Evolutionary conservation across 768 basidiomycete genomes (phyloP).

Genomic region (Auricularia sp.): DNA sequence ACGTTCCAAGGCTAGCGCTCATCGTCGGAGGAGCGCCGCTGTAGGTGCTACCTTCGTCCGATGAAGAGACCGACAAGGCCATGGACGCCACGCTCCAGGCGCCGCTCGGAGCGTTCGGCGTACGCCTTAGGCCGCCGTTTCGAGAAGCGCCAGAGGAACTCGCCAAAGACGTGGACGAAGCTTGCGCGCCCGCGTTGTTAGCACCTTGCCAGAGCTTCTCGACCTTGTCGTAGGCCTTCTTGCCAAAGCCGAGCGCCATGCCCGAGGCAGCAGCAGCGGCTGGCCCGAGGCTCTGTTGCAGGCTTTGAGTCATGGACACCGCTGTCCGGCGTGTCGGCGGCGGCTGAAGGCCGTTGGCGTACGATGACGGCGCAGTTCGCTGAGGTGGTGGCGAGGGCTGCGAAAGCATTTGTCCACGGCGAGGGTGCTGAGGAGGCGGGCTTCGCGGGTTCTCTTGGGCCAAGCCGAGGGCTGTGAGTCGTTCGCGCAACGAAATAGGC

Average conservation of each 20-base stretch:
- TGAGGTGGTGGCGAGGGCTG: neutral
- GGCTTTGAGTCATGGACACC: slow-evolving; percentile 57
- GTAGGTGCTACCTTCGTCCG: slow-evolving; percentile 22
- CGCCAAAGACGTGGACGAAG: slow-evolving; percentile 25
- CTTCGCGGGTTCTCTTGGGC: neutral
- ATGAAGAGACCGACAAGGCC: slow-evolving; percentile 10
- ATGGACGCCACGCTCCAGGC: slow-evolving; percentile 42
- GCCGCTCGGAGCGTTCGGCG: slow-evolving; percentile 51
- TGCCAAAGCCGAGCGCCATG: slow-evolving; percentile 41
- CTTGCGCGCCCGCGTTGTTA: slow-evolving; percentile 14
- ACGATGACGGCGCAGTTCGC: neutral
- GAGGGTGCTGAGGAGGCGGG: neutral
- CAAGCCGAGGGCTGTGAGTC: neutral
- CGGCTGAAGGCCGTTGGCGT: neutral
- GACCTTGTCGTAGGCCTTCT: slow-evolving; percentile 69
- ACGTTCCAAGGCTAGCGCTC: slow-evolving; percentile 44
- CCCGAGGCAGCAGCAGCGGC: slow-evolving; percentile 52
- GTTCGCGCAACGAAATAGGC: neutral
- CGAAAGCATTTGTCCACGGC: neutral
- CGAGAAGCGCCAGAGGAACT: slow-evolving; percentile 31
- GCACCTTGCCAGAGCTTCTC: slow-evolving; percentile 47
- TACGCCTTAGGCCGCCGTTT: slow-evolving; percentile 28
- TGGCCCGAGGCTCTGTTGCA: slow-evolving; percentile 17
- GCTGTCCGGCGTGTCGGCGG: slow-evolving; percentile 42
- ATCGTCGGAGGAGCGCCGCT: slow-evolving; percentile 13